Conservation (phyloP, 2,329 filamentous ascomycete genomes). For the Sporothrix brasiliensis region DNA sequence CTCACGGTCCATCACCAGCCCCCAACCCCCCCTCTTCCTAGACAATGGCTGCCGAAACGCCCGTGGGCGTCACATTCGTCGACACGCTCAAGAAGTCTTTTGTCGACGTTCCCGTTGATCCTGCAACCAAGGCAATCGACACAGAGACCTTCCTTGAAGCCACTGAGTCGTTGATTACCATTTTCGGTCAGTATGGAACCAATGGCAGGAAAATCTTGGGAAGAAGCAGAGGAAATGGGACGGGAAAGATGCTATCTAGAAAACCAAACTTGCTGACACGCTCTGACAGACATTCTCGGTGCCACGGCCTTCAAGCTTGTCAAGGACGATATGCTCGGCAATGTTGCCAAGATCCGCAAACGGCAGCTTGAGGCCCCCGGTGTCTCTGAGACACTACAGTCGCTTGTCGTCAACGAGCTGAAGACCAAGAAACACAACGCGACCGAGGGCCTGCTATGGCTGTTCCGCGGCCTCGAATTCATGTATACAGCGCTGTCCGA, state of each 20-base stretch:
- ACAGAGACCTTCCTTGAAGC: constrained; percentile 91
- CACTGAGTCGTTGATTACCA: constrained; percentile 78
- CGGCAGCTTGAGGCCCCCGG: constrained; percentile 76
- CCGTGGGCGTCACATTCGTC: constrained; percentile 67
- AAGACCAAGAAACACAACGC: constrained; percentile 87
- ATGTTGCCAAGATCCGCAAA: constrained; percentile 93
- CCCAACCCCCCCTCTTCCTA: neutral
- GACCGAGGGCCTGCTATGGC: constrained; percentile 88
- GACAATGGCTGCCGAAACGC: constrained; percentile 57
- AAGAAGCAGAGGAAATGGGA: constrained; percentile 32
- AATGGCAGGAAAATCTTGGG: no score
- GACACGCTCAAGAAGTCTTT: constrained; percentile 84
- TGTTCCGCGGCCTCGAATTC: constrained; percentile 89
- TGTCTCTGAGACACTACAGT: constrained; percentile 82
- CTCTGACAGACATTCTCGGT: constrained; percentile 60
- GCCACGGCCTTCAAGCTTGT: constrained; percentile 82
- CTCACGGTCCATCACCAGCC: neutral
- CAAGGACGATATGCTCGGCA: constrained; percentile 87
- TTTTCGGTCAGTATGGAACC: constrained; percentile 67
- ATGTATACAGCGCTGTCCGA: constrained; percentile 80
- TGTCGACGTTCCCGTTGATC: constrained; percentile 75
- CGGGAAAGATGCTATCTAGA: neutral
- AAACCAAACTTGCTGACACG: neutral
- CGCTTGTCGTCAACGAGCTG: constrained; percentile 82
- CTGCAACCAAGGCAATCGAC: constrained; percentile 69